Percentiles rank a stretch among this genome's conserved stretches.
Conservation (phyloP, 2,329 filamentous ascomycete species). For the Diaporthe citriasiana region DNA sequence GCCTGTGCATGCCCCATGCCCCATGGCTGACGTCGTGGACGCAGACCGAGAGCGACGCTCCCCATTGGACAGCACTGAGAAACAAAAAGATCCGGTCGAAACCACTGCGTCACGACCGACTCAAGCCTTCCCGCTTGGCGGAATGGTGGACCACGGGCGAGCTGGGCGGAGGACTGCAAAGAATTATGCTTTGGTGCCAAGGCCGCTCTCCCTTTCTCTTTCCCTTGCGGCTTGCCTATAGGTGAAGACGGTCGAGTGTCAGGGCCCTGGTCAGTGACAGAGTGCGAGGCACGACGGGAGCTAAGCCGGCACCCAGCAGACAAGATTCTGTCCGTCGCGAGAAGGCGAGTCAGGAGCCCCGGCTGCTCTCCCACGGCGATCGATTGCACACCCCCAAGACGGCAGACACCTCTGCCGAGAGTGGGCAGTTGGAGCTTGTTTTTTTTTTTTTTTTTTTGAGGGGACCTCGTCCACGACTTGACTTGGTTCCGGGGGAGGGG, state of each 20-base stretch:
- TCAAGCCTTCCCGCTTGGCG: conserved; percentile 31
- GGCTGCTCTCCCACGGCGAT: background rate
- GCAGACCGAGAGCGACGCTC: background rate
- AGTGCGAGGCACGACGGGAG: conserved; percentile 12
- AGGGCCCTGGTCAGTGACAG: background rate
- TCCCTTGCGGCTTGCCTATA: background rate
- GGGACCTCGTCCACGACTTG: background rate
- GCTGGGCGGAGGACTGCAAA: background rate
- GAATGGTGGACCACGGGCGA: background rate
- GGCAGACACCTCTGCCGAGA: conserved; percentile 24
- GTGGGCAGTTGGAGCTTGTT: conserved; percentile 5
- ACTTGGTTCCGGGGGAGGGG: background rate
- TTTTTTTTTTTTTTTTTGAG: conserved; percentile 1
- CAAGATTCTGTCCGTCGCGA: conserved; percentile 22
- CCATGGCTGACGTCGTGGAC: conserved; percentile 16
- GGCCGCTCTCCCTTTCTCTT: background rate
- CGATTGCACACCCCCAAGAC: conserved; percentile 10
- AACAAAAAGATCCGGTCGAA: conserved; percentile 26
- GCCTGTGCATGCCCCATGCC: background rate
- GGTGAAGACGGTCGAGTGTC: background rate
- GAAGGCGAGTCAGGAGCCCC: conserved; percentile 10
- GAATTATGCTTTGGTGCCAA: conserved; percentile 23
- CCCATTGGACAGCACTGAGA: conserved; percentile 26
- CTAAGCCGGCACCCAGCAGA: conserved; percentile 28
- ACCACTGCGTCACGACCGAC: conserved; percentile 24